Evolutionary conservation across 148 eudicot genomes (phyloP), one percentile per base, ranked within the genome.

Genomic region (Vaccinium vitisidaea): DNA sequence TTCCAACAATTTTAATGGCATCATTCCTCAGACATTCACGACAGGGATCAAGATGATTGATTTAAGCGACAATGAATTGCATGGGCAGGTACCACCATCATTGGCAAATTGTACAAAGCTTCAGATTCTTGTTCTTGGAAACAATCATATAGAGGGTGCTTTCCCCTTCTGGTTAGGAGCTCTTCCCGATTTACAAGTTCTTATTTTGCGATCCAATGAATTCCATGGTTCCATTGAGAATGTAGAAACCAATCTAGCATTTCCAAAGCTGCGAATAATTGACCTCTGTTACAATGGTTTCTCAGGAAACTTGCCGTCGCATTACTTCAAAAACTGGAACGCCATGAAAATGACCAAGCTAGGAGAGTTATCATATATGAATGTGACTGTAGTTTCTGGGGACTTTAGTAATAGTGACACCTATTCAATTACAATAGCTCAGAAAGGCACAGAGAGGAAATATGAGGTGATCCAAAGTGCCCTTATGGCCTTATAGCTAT

Each of bases 201-300:
- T 65, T 65, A 4, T 65, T 65, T 8, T 65, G 80, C 11, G 88
- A 25, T 76, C 80, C 16, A 92, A 92, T 77, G 80, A 50, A 8
- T 88, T 92, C 8, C 67, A 89, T 77, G 94, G 91, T 8, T 25
- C 16, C 27, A 75, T 90, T 18, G 7, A 2, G 7, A 5, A 18
- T 46, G 79, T 77, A 0, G 7, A 54, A 56, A 46, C 16, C 6
- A 36, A 32, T 5, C 61, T 8, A 6, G 2, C 10, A 13, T 89
- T 90, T 75, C 82, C 79, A 2, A 73, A 55, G 69, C 50, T 90
- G 71, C 88, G 84, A 8, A 85, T 92, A 30, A 58, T 90, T 70
- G 90, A 89, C 84, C 74, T 92, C 6, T 92, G 90, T 9, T 5
- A 79, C 46, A 92, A 89, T 48, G 23, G 46, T 36, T 89, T 82